Percentiles rank a stretch among this genome's conserved stretches.
phyloP scores from a whole-genome alignment of 108 stramenopile species.

The Conticribra weissflogii region DNA sequence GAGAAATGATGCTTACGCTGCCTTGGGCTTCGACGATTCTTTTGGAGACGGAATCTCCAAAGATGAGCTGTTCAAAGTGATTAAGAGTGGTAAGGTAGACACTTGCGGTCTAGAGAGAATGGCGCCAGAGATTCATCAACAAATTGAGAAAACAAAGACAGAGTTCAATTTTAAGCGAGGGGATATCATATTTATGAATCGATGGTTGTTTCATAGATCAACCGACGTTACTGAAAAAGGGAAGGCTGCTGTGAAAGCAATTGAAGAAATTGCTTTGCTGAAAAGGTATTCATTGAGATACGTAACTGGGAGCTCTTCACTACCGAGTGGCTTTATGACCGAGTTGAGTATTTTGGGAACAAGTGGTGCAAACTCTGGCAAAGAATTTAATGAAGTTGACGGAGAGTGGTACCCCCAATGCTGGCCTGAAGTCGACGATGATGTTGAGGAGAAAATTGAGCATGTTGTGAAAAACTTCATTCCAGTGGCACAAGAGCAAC shows the following conservation, averaged over 20 bases:
- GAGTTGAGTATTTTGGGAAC: slow-evolving; percentile 12
- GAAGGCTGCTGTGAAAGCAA: slow-evolving; percentile 1
- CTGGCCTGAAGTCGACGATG: slow-evolving; percentile 9
- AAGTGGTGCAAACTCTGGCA: background rate
- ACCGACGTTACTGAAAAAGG: slow-evolving; percentile 11
- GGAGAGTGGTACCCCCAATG: slow-evolving; percentile 8
- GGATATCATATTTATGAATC: slow-evolving; percentile 9
- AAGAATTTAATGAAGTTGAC: background rate
- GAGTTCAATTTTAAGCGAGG: slow-evolving; percentile 11
- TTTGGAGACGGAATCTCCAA: slow-evolving; percentile 7
- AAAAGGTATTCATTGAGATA: slow-evolving; percentile 6
- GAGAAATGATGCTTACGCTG: slow-evolving; percentile 60
- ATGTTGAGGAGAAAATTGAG: slow-evolving; percentile 10
- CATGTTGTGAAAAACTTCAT: background rate
- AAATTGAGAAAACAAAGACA: background rate
- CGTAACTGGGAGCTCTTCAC: background rate
- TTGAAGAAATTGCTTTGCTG: slow-evolving; percentile 3
- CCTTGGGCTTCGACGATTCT: background rate
- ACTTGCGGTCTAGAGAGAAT: slow-evolving; percentile 4
- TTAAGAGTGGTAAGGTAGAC: slow-evolving; percentile 11
- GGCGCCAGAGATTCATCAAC: background rate
- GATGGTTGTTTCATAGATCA: slow-evolving; percentile 5
- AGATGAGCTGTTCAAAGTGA: background rate
- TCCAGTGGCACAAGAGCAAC: slow-evolving; percentile 9
- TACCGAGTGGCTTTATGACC: slow-evolving; percentile 6